A percentile compares a stretch with the other conserved stretches of the same genome.
Conservation (phyloP, 202 grass and related monocot species). For the Tripidium arundinaceum region DNA sequence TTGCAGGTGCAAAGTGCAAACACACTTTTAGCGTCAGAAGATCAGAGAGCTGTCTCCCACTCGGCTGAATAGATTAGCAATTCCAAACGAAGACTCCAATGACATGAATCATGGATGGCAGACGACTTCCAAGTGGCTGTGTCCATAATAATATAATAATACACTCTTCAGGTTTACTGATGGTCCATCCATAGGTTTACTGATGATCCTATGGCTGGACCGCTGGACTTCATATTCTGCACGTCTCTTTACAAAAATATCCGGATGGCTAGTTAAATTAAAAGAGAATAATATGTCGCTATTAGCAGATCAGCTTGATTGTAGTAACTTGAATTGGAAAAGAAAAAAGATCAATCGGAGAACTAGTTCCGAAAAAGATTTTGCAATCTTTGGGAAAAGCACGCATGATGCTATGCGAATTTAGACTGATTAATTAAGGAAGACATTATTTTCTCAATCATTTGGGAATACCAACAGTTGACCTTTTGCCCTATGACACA, state of each 20-base stretch:
- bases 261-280: not conserved
- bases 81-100: not conserved
- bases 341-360: not conserved
- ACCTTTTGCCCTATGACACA: not conserved
- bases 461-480: not conserved
- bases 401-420: not conserved
- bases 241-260: slow-evolving; percentile 25
- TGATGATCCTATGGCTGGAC: too few species aligned
- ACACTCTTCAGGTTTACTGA: not conserved
- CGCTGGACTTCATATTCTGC: not conserved
- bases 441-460: not conserved
- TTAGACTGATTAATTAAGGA: not conserved
- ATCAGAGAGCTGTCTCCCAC: not conserved
- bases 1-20: not conserved
- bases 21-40: not conserved
- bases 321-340: not conserved
- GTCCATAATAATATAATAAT: not conserved
- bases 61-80: not conserved
- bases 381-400: not conserved
- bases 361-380: not conserved
- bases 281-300: not conserved
- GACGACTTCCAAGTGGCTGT: not conserved
- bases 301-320: not conserved
- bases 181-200: not conserved
- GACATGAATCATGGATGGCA: slow-evolving; percentile 1